A percentile compares a stretch with the other conserved stretches of the same genome.
Evolutionary conservation across 495 filamentous ascomycete species (phyloP).

Genomic region (Daldinia childiae): DNA sequence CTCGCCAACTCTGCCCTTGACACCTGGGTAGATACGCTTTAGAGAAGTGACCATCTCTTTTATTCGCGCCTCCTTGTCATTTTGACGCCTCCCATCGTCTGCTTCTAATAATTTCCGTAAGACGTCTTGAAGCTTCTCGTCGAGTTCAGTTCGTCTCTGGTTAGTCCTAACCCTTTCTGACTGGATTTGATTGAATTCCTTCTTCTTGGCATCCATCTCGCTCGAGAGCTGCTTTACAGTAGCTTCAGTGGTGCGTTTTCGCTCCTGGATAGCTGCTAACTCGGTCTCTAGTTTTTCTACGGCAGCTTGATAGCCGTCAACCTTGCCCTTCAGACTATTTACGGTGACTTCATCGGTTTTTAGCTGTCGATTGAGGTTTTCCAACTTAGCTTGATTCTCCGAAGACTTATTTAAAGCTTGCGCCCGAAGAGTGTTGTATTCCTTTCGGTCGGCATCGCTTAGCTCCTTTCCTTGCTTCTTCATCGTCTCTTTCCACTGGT

Average conservation of each 20-base stretch:
- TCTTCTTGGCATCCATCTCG: constrained; percentile 90
- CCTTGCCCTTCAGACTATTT: constrained; percentile 84
- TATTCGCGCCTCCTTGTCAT: constrained; percentile 76
- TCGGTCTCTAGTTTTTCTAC: constrained; percentile 78
- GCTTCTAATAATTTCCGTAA: constrained; percentile 81
- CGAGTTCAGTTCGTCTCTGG: constrained; percentile 83
- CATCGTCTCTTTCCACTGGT: constrained; percentile 80
- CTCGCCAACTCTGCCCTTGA: constrained; percentile 88
- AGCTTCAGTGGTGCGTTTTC: constrained; percentile 66
- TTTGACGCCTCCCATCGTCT: constrained; percentile 83
- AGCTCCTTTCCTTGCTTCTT: constrained; percentile 88
- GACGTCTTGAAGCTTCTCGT: constrained; percentile 88
- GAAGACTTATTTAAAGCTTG: constrained; percentile 88
- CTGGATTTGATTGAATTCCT: constrained; percentile 81
- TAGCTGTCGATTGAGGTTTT: constrained; percentile 81
- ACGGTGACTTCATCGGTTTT: constrained; percentile 91
- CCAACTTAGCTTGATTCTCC: constrained; percentile 81
- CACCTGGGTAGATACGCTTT: constrained; percentile 91
- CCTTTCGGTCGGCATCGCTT: constrained; percentile 84
- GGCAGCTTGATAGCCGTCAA: constrained; percentile 78
- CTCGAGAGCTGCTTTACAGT: constrained; percentile 71
- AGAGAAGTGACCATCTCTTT: constrained; percentile 83
- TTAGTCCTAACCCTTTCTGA: constrained; percentile 84
- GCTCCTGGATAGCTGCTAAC: constrained; percentile 71
- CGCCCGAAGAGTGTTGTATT: constrained; percentile 85